Evolutionary conservation across 2,329 filamentous ascomycete genomes (phyloP).

Genomic region (Cladosporium sp.): DNA sequence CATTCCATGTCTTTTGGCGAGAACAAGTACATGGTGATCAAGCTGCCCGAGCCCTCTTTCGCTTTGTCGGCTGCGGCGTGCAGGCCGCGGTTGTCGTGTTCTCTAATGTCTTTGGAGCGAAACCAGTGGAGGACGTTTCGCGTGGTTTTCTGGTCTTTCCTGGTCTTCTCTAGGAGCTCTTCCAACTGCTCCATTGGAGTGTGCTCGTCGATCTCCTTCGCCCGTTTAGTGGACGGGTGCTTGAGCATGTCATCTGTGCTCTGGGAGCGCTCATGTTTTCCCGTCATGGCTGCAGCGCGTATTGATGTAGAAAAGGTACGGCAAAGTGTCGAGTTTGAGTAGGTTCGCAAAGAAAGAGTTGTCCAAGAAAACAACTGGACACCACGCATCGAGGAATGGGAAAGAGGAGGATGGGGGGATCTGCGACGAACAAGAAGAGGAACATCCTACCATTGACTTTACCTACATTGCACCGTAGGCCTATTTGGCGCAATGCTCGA

Average conservation of each 20-base stretch:
- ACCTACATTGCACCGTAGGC: background rate
- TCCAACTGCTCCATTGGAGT: slow-evolving; percentile 40
- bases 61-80: slow-evolving; percentile 44
- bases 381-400: slow-evolving; percentile 3
- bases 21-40: slow-evolving; percentile 45
- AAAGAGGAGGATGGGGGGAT: background rate
- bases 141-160: slow-evolving; percentile 32
- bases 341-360: background rate
- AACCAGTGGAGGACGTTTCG: slow-evolving; percentile 48
- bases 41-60: slow-evolving; percentile 37
- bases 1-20: slow-evolving; percentile 46
- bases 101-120: slow-evolving; percentile 47
- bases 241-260: slow-evolving; percentile 25
- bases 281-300: background rate
- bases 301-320: background rate
- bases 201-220: slow-evolving; percentile 45
- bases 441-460: background rate
- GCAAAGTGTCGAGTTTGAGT: background rate
- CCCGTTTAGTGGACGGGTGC: slow-evolving; percentile 46
- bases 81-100: slow-evolving; percentile 47
- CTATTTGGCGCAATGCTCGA: background rate
- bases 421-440: background rate
- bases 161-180: slow-evolving; percentile 36
- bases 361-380: background rate
- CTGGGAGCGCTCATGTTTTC: slow-evolving; percentile 12